phyloP scores from a whole-genome alignment of 2,329 filamentous ascomycete genomes.

The Dactylellina leptospora region DNA sequence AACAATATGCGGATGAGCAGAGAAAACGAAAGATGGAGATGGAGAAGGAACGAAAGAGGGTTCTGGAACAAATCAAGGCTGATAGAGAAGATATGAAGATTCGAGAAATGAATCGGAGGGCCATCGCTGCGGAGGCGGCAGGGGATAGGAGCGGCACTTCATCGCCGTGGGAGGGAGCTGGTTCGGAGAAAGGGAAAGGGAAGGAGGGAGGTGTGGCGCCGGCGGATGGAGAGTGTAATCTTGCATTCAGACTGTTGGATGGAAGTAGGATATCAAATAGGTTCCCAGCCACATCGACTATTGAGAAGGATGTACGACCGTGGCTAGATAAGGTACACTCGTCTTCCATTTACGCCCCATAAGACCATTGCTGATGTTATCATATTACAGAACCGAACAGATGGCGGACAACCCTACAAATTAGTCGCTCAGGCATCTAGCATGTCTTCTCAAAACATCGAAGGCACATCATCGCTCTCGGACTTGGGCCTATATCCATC shows the following conservation, averaged over 20 bases:
- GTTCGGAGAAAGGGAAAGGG: constrained; percentile 22
- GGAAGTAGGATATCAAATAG: constrained; percentile 33
- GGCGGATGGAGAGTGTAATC: constrained; percentile 20
- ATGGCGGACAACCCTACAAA: constrained; percentile 44
- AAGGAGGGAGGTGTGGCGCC: neutral
- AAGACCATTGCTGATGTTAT: neutral
- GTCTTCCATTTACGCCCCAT: neutral
- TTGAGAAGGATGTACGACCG: constrained; percentile 36
- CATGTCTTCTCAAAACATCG: constrained; percentile 35
- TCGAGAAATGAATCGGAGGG: constrained; percentile 45
- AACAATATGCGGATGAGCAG: constrained; percentile 43
- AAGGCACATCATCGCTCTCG: constrained; percentile 19
- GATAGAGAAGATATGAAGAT: constrained; percentile 48
- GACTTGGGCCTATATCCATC: constrained; percentile 46
- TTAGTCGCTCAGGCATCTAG: constrained; percentile 12
- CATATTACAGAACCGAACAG: constrained; percentile 26
- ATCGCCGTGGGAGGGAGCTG: neutral
- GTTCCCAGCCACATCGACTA: constrained; percentile 19
- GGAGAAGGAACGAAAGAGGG: constrained; percentile 36
- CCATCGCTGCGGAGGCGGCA: constrained; percentile 47
- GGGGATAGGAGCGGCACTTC: neutral
- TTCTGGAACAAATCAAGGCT: constrained; percentile 46
- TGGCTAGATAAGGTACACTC: constrained; percentile 42
- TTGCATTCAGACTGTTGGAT: constrained; percentile 43
- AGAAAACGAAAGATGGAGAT: constrained; percentile 40